Percentiles rank a stretch among this genome's conserved stretches.
phyloP scores from a whole-genome alignment of 768 basidiomycete species.

The Hemileccinum rubropunctum region DNA sequence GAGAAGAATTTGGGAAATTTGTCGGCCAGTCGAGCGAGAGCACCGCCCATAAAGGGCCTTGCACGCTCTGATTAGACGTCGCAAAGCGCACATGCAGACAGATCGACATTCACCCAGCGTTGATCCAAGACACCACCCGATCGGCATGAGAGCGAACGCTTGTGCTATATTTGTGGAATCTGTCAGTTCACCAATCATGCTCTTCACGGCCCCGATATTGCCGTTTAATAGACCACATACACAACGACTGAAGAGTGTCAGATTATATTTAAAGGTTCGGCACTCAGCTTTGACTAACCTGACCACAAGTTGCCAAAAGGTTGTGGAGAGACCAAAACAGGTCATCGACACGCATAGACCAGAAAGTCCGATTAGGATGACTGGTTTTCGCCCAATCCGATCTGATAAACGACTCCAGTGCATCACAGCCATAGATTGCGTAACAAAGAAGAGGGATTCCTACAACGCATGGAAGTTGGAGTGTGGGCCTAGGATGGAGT shows the following conservation, averaged over 20 bases:
- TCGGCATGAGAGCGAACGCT: conserved; percentile 28
- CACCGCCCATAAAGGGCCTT: conserved; percentile 48
- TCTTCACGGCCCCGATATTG: conserved; percentile 49
- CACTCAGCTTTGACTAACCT: conserved; percentile 32
- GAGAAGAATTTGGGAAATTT: conserved; percentile 48
- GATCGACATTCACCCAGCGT: conserved; percentile 32
- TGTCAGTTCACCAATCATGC: conserved; percentile 63
- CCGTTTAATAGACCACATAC: conserved; percentile 33
- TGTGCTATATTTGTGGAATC: conserved; percentile 38
- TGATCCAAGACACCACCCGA: conserved; percentile 29
- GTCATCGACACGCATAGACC: conserved; percentile 67
- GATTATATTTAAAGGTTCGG: neutral
- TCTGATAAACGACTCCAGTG: conserved; percentile 76
- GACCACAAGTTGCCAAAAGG: conserved; percentile 58
- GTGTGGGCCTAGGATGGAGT: neutral
- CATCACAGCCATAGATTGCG: conserved; percentile 65
- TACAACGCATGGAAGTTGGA: conserved; percentile 20
- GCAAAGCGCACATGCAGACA: neutral
- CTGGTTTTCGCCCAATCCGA: conserved; percentile 67
- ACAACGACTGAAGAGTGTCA: conserved; percentile 19
- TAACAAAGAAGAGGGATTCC: conserved; percentile 78
- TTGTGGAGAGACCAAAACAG: conserved; percentile 65
- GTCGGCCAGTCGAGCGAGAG: conserved; percentile 51
- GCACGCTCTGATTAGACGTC: neutral
- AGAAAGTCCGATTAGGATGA: conserved; percentile 61